Percentiles rank a stretch among this genome's conserved stretches.
Conservation (phyloP, 2,329 filamentous ascomycete genomes). For the Chrysoporthe austroafricana region DNA sequence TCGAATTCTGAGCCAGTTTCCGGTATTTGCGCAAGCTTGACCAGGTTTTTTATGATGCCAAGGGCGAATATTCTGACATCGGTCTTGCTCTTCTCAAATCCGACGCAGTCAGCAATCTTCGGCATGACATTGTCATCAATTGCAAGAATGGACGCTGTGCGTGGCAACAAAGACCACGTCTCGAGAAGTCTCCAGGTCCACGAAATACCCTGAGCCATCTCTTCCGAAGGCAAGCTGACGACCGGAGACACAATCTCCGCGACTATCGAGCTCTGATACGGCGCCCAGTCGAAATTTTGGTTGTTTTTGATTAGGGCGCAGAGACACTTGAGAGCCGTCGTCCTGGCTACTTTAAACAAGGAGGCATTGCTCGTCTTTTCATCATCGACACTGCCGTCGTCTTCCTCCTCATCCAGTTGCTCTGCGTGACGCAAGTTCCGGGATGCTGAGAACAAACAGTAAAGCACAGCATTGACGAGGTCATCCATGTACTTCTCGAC, state of each 20-base stretch:
- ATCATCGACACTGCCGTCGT: constrained; percentile 36
- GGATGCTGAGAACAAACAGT: constrained; percentile 76
- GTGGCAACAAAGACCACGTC: constrained; percentile 74
- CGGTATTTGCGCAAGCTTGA: constrained; percentile 61
- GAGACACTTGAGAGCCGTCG: constrained; percentile 80
- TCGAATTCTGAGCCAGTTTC: constrained; percentile 60
- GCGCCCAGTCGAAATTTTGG: constrained; percentile 70
- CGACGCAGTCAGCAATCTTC: constrained; percentile 73
- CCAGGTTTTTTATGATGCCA: constrained; percentile 71
- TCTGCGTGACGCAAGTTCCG: constrained; percentile 45
- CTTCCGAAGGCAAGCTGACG: constrained; percentile 75
- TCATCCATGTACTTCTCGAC: constrained; percentile 69
- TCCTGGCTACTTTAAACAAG: constrained; percentile 67
- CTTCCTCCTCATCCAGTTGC: constrained; percentile 43
- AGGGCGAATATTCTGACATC: constrained; percentile 85
- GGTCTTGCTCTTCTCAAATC: constrained; percentile 65
- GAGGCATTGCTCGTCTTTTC: constrained; percentile 55
- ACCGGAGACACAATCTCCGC: constrained; percentile 76
- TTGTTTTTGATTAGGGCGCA: constrained; percentile 77
- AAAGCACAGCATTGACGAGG: constrained; percentile 77
- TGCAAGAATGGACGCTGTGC: constrained; percentile 69
- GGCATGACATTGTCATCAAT: constrained; percentile 66
- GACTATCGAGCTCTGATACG: constrained; percentile 73
- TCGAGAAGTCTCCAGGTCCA: constrained; percentile 79
- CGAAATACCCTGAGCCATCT: constrained; percentile 89